A percentile compares a stretch with the other conserved stretches of the same genome.
Evolutionary conservation across 1,284 basidiomycete species (phyloP).

Genomic region (Cystobasidium pallidum): DNA sequence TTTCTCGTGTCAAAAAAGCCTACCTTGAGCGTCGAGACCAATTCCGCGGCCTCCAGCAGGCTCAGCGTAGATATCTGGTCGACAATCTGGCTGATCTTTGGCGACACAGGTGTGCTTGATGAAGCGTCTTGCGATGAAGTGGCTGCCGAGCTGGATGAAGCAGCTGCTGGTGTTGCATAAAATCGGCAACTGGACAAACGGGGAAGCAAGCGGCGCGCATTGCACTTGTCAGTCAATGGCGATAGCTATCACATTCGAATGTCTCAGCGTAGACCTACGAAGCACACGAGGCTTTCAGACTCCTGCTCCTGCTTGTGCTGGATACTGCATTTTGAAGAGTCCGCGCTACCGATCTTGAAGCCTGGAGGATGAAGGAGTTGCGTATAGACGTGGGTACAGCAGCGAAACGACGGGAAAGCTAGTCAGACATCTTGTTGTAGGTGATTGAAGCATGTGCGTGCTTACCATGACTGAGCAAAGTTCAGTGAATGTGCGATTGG

Average conservation of each 20-base stretch:
- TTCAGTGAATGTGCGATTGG: not conserved
- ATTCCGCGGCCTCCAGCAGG: slow-evolving; percentile 93
- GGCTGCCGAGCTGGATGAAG: slow-evolving; percentile 12
- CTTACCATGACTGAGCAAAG: slow-evolving; percentile 5
- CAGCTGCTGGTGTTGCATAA: slow-evolving; percentile 41
- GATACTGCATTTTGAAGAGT: slow-evolving; percentile 28
- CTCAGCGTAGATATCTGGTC: slow-evolving; percentile 91
- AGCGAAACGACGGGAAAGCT: not conserved
- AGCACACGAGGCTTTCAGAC: slow-evolving; percentile 10
- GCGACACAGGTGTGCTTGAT: slow-evolving; percentile 59
- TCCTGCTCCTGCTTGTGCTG: slow-evolving; percentile 21
- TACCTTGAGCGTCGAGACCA: slow-evolving; percentile 89
- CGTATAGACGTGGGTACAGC: not conserved
- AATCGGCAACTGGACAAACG: slow-evolving; percentile 16
- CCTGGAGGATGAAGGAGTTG: slow-evolving; percentile 7
- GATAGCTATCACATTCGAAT: no score
- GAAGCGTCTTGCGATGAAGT: slow-evolving; percentile 20
- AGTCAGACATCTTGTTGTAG: not conserved
- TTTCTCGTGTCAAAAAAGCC: not conserved
- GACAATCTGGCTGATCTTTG: slow-evolving; percentile 80
- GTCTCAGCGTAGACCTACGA: slow-evolving; percentile 12
- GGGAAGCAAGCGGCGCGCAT: no score
- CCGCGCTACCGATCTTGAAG: slow-evolving; percentile 24
- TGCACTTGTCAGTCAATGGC: no score
- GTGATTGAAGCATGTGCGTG: not conserved